Evolutionary conservation across 768 basidiomycete species (phyloP), one percentile per base, ranked within the genome.

Genomic region (Gymnopilus dilepis): DNA sequence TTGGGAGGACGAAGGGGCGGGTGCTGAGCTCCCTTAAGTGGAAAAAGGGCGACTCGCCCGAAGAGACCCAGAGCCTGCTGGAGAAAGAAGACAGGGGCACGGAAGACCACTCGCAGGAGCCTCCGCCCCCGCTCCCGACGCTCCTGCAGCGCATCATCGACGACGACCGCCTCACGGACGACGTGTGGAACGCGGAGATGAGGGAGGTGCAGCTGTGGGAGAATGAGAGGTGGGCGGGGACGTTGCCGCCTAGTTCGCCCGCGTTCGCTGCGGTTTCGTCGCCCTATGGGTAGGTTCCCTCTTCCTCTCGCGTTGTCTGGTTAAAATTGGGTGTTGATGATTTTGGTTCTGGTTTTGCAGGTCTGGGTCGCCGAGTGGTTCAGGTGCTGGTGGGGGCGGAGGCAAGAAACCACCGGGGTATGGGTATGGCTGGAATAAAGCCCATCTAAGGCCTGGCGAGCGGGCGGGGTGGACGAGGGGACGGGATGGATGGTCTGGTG

Each of bases 121-220:
- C 33, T 2, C 22, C 47, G 15, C 26, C 69, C 30, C 62, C 66
- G 21, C 65, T 67, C 30, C 65, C 66, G 60, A 75, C 68, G 52
- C 56, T 73, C 15, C 37, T 76, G 17, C 77, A 78, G 58, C 77
- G 81, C 5, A 42, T 86, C 1, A 67, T 87, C 21, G 89, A 94
- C 65, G 78, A 94, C 63, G 89, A 93, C 63, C 78, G 76, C 11
- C 80, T 94, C 3, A 77, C 80, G 6, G 89, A 92, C 67, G 73
- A 69, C 28, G 84, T 84, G 43, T 93, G 91, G 90, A 77, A 74
- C 0, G 78, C 87, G 2, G 84, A 89, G 69, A 80, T 88, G 75
- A 72, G 84, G 6, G 82, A 86, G 33, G 90, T 94, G 15, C 89
- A 91, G 72, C 70, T 94, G 22, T 94, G 85, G 79, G 92, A 94